Percentiles rank a stretch among this genome's conserved stretches.
phyloP scores from a whole-genome alignment of 2,329 filamentous ascomycete genomes.

The Phyllosticta citriasiana region DNA sequence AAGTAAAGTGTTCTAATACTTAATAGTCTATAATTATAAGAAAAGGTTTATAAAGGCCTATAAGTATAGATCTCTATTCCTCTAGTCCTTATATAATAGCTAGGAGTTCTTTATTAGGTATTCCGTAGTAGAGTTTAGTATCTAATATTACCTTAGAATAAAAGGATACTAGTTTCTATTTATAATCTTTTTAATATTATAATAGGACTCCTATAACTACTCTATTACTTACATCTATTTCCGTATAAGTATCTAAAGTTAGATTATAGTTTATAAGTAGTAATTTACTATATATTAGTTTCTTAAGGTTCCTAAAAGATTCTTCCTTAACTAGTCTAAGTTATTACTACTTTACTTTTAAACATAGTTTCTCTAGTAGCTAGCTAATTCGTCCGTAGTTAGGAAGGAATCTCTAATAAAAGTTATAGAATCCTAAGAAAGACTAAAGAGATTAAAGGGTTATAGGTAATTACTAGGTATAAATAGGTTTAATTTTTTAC shows the following conservation, averaged over 20 bases:
- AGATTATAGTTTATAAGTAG: background rate
- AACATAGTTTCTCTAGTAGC: background rate
- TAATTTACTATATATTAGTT: background rate
- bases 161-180: background rate
- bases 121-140: background rate
- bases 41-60: background rate
- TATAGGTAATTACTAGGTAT: background rate
- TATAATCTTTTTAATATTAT: background rate
- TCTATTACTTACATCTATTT: background rate
- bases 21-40: background rate
- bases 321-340: too few species aligned
- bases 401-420: slow-evolving; percentile 1
- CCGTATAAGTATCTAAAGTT: background rate
- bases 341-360: too few species aligned
- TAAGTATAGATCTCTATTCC: background rate
- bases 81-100: background rate
- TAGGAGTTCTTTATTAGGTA: background rate
- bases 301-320: background rate
- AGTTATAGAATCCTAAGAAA: slow-evolving; percentile 12
- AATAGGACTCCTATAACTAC: background rate
- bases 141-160: background rate
- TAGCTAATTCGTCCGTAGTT: background rate
- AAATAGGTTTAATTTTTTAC: slow-evolving; percentile 9
- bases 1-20: background rate
- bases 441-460: slow-evolving; percentile 7